Base-by-base conservation (phyloP, 2,329 filamentous ascomycete genomes). In the Cordyceps javanica region DNA sequence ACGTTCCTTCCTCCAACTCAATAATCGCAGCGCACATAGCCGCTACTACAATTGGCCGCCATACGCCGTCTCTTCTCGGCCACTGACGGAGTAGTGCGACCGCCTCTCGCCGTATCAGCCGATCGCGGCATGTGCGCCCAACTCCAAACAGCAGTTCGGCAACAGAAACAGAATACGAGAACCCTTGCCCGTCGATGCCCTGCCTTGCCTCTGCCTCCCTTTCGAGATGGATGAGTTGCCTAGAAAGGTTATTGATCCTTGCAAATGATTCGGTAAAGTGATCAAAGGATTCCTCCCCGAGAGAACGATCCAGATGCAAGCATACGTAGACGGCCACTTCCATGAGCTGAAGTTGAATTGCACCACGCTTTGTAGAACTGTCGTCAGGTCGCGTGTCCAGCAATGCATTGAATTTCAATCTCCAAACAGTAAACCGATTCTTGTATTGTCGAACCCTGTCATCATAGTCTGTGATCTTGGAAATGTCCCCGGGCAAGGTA, bases 21-120 rank as follows among this genome's bases (percentile, higher is more conserved):
- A 55, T 46, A 16, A 55, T 42, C 23, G 52, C 52, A 13, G 39
- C 42, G 52, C 52, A 55, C 52, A 55, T 55, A 42, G 42, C 52
- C 6, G 52, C 52, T 3, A 55, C 52, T 10, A 55, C 52, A 5
- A 39, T 19, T 9, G 52, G 52, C 19, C 52, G 30, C 52, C 52
- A 55, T 28, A 55, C 8, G 9, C 52, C 52, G 25, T 55, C 52
- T 16, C 52, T n/a, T 26, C 52, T 42, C 30, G 52, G 52, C 52
- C 52, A 55, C 52, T 55, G 41, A 10, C 52, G 52, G 7, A 55
- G 52, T 8, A 55, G 42, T 6, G 39, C 19, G 23, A 55, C 39
- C n/a, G 52, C 42, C 26, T 55, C 52, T 2, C 52, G 52, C n/a
- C 52, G 52, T 23, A 55, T 46, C 30, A 30, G 16, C 3, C 41